Base-by-base conservation (phyloP, 805 yeast genomes). In the Wickerhamomyces chaumierensis region DNA sequence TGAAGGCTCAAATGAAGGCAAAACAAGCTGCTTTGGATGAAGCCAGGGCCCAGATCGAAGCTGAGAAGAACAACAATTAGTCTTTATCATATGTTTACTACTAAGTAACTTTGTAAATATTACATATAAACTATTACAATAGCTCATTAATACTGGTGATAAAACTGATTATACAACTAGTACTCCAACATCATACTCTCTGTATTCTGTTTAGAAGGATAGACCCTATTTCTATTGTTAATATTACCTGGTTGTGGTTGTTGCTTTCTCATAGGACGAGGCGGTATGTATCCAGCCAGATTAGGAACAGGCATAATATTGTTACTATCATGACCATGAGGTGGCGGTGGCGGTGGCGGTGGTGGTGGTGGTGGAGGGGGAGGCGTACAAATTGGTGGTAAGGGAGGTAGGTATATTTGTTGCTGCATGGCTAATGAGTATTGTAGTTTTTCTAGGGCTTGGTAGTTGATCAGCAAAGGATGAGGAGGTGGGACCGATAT, bases 291-390 rank as follows among this genome's bases (percentile, higher is more conserved):
- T 11, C 25, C 25, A 11, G 25, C 6, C 98, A 15, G 84, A 78
- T 51, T 74, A 81, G 34, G 86, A 96, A 1, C 96, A 90, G 59
- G 80, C 95, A 0, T 92, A 92, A 57, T 95, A 92, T 34, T 98
- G 92, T 60, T 76, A 98, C 25, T 21, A 63, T 85, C 92, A 51
- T 98, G 99, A 60, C 81, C 98, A 68, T 88, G 97, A 2, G 99
- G 97, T 48, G 80, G 99, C 69, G 95, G 86, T 38, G 95, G 95
- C 1, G 75, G 81, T 43, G 37, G 54, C 35, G 34, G 42, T 42
- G 32, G 53, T 46, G 33, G 49, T 44, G 18, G 18, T 31, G 17
- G n/a, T n/a, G n/a, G n/a, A n/a, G n/a, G n/a, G n/a, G n/a, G n/a
- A n/a, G n/a, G n/a, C n/a, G n/a, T n/a, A n/a, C n/a, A n/a, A 16